A percentile compares a stretch with the other conserved stretches of the same genome.
Evolutionary conservation across 495 filamentous ascomycete species (phyloP).

Genomic region (Astrocystis sublimbata): DNA sequence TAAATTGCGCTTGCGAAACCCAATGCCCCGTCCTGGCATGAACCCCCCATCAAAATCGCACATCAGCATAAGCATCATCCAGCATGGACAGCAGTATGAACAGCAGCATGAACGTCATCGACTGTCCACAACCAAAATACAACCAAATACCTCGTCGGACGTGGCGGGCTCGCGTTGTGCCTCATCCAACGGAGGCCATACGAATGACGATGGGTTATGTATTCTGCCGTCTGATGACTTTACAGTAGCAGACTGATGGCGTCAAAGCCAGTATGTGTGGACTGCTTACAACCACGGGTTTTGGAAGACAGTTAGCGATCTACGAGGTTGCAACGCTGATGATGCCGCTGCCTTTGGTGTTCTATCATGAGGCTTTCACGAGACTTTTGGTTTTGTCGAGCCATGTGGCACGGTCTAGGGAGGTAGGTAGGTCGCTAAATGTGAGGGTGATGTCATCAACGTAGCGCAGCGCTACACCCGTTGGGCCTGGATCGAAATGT

Average conservation of each 20-base stretch:
- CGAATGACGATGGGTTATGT: not conserved
- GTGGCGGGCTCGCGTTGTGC: conserved; percentile 13
- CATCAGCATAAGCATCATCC: not conserved
- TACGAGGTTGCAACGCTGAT: not conserved
- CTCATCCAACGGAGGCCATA: not conserved
- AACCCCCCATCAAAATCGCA: too few relatives aligned
- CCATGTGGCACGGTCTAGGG: too few relatives aligned
- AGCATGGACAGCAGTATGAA: not conserved
- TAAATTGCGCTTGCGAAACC: not conserved
- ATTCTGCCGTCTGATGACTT: not conserved
- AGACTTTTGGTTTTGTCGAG: not conserved
- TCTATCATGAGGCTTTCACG: too few relatives aligned
- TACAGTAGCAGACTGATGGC: not conserved
- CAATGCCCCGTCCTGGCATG: conserved; percentile 2
- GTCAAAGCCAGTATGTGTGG: too few relatives aligned
- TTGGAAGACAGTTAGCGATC: not conserved
- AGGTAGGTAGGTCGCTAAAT: too few relatives aligned
- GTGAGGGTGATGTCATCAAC: too few relatives aligned
- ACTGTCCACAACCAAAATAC: not conserved
- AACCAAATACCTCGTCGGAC: conserved; percentile 1
- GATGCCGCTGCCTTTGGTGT: not conserved
- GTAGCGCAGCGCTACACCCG: too few relatives aligned
- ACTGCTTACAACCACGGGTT: not conserved
- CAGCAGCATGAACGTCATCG: not conserved
- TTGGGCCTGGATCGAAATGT: too few relatives aligned